Conservation (phyloP, 2,329 filamentous ascomycete genomes). For the Neofusicoccum ribis region DNA sequence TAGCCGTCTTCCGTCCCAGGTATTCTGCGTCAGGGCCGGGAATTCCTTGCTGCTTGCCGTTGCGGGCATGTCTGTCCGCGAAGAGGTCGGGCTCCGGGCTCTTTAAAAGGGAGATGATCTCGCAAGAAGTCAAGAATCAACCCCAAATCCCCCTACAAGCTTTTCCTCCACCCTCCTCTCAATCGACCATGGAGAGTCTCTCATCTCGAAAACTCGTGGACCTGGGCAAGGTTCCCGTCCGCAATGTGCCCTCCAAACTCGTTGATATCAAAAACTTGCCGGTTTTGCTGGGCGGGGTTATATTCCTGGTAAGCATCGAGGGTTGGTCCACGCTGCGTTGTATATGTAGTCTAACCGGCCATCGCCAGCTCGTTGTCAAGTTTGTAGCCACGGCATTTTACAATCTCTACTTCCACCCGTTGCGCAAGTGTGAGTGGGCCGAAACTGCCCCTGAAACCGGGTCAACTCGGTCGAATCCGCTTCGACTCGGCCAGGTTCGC, state of each 20-base stretch:
- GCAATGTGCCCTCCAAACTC: background rate
- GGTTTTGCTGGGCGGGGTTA: background rate
- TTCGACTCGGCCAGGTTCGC: too few species aligned
- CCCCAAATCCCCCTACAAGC: too few species aligned
- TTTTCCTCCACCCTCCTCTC: too few species aligned
- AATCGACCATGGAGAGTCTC: background rate
- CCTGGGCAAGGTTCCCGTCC: background rate
- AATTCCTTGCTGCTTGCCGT: too few species aligned
- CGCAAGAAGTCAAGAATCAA: too few species aligned
- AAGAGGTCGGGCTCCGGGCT: too few species aligned
- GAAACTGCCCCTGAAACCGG: too few species aligned
- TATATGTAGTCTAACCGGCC: background rate
- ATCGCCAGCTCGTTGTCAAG: background rate
- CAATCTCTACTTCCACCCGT: conserved; percentile 46
- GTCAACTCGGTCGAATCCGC: too few species aligned
- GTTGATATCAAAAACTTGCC: background rate
- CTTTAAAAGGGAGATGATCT: background rate
- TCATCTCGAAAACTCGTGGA: background rate
- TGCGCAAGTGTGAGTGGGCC: conserved; percentile 31
- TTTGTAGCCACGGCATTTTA: conserved; percentile 29
- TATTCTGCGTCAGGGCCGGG: too few species aligned
- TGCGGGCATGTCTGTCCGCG: too few species aligned
- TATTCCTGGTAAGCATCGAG: background rate
- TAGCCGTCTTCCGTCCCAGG: background rate
- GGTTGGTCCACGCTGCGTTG: too few species aligned